Percentiles rank a stretch among this genome's conserved stretches.
Conservation (phyloP, 345 rosid genomes). For the Pistacia integerrima region DNA sequence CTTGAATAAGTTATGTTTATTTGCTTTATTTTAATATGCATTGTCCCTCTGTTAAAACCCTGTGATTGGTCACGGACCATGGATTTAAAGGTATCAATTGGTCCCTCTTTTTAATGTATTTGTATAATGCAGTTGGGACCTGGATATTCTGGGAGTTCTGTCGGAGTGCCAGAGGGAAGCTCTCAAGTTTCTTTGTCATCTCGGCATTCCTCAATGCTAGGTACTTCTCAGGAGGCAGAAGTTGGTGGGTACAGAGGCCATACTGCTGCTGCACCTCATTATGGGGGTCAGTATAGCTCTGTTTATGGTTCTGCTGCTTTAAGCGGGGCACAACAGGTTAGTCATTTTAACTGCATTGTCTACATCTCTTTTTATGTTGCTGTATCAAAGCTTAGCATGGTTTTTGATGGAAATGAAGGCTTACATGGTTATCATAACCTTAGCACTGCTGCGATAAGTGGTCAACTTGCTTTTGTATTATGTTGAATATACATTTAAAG, state of each 20-base stretch:
- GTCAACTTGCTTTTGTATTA: too few relatives aligned
- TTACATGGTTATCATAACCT: not conserved
- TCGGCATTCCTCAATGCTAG: conserved; percentile 61
- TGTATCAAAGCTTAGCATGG: not conserved
- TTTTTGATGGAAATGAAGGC: not conserved
- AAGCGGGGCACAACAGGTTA: conserved; percentile 68
- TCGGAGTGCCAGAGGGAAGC: conserved; percentile 60
- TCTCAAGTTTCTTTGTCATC: conserved; percentile 65
- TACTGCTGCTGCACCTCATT: conserved; percentile 59
- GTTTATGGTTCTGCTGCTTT: conserved; percentile 62
- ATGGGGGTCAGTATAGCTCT: conserved; percentile 70
- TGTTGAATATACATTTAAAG: too few relatives aligned
- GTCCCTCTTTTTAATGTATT: conserved; percentile 13
- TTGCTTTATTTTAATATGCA: too few relatives aligned
- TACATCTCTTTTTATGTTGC: not conserved
- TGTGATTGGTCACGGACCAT: not conserved
- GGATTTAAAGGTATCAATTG: not conserved
- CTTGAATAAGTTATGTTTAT: too few relatives aligned
- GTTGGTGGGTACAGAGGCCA: conserved; percentile 65
- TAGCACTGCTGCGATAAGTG: too few relatives aligned
- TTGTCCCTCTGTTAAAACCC: not conserved
- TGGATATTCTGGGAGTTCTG: conserved; percentile 66
- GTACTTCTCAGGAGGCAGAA: conserved; percentile 69
- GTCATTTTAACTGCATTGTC: conserved; percentile 1
- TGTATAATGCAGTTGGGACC: conserved; percentile 48